Base-by-base conservation (phyloP, 257 asterid genomes). In the Petrea volubilis region DNA sequence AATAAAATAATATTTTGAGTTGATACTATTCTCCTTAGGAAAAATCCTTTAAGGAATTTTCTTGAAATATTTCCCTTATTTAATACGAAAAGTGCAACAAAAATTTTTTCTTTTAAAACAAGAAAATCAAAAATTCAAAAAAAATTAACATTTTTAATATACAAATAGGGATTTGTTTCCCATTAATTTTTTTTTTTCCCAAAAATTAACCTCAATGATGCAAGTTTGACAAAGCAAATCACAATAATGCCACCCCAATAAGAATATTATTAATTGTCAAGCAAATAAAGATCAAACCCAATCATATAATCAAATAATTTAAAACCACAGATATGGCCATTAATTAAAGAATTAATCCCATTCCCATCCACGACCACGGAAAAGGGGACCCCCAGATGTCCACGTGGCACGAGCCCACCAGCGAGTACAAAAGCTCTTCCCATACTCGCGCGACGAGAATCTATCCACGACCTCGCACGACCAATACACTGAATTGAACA, bases 391-490 rank as follows among this genome's bases (percentile, higher is more conserved):
- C 78, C 75, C 74, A 51, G 7, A 15, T 3, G 3, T 24, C 71
- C 51, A 77, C 77, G 77, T 77, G 78, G 75, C 74, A 7, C 55
- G 33, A 71, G 12, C 46, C 53, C 64, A 33, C 4, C 5, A 46
- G 73, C 68, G 57, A 70, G 57, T 63, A 49, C 34, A 0, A 28
- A 44, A 29, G 4, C 1, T 25, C 59, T 59, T 9, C 27, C 25
- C 24, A 2, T 34, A 59, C 49, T 24, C 68, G 46, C 67, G 58
- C 46, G 23, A 5, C 43, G 10, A n/a, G 15, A 24, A 33, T 11
- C 57, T 47, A 20, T 11, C 34, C 67, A 67, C 72, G 64, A 33
- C 51, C 11, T 1, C 2, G 69, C 79, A 79, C 80, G 74, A 78
- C 69, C 60, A 25, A 10, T 9, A 18, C 61, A 55, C 17, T 67